Percentiles rank a stretch among this genome's conserved stretches.
Conservation (phyloP, 768 basidiomycete species). For the Exsudoporus frostii region DNA sequence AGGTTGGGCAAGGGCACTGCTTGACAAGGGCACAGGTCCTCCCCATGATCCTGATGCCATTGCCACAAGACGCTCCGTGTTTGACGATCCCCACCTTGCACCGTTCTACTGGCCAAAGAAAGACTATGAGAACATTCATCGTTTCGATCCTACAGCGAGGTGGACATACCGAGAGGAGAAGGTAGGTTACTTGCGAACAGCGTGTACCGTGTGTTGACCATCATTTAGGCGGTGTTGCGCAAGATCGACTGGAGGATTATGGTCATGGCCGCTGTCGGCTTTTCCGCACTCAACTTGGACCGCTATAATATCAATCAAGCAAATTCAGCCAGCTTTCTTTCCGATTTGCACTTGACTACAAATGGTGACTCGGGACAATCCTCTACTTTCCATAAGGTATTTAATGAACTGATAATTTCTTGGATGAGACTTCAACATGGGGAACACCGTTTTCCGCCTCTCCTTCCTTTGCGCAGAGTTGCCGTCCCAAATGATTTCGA, state of each 20-base stretch:
- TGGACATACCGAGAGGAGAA: conserved; percentile 61
- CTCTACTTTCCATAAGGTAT: neutral
- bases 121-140: conserved; percentile 52
- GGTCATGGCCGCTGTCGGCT: conserved; percentile 53
- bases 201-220: neutral
- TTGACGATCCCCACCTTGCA: conserved; percentile 44
- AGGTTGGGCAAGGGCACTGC: neutral
- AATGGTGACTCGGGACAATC: conserved; percentile 30
- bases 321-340: conserved; percentile 56
- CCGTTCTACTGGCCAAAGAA: conserved; percentile 40
- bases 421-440: conserved; percentile 49
- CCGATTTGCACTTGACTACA: conserved; percentile 52
- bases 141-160: conserved; percentile 53
- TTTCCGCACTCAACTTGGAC: conserved; percentile 55
- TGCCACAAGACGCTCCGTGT: conserved; percentile 51
- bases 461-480: conserved; percentile 55
- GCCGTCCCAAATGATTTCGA: conserved; percentile 61
- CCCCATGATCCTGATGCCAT: conserved; percentile 34
- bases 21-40: neutral
- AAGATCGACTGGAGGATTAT: conserved; percentile 64
- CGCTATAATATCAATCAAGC: conserved; percentile 54
- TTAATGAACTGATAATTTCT: neutral
- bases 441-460: conserved; percentile 52
- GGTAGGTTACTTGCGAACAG: conserved; percentile 20
- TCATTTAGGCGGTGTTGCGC: conserved; percentile 41